Evolutionary conservation across 2,329 filamentous ascomycete species (phyloP).

Genomic region (Pleomassaria siparia): DNA sequence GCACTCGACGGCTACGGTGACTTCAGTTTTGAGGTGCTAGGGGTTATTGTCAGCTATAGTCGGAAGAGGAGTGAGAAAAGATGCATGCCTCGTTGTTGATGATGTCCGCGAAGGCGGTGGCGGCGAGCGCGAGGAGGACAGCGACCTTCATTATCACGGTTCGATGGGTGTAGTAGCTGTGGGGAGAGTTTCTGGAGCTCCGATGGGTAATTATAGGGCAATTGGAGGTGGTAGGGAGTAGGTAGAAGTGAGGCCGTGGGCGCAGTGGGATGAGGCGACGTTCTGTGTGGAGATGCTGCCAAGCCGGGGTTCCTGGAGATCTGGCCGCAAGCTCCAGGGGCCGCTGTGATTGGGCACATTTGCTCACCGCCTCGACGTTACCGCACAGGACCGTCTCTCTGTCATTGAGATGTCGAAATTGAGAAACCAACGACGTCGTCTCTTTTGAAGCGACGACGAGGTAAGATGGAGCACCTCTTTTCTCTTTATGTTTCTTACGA

Average conservation of each 20-base stretch:
- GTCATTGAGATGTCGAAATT: too few species aligned
- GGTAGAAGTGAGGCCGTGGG: background rate
- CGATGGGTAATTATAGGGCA: background rate
- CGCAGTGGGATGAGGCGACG: constrained; percentile 6
- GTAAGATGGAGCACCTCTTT: too few species aligned
- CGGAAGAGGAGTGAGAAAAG: background rate
- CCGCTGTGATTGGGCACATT: constrained; percentile 2
- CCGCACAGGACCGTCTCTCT: too few species aligned
- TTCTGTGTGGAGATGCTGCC: constrained; percentile 20
- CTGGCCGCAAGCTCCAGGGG: constrained; percentile 1
- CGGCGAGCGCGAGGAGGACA: constrained; percentile 52
- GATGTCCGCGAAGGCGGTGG: constrained; percentile 41
- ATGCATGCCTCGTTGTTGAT: constrained; percentile 34
- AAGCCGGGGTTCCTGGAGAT: constrained; percentile 10
- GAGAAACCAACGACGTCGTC: too few species aligned
- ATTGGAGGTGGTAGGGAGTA: constrained; percentile 1
- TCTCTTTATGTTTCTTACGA: too few species aligned
- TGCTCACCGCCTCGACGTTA: too few species aligned
- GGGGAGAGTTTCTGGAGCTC: background rate
- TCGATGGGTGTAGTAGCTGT: background rate
- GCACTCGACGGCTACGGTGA: constrained; percentile 74
- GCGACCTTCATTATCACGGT: constrained; percentile 47
- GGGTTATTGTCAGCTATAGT: constrained; percentile 7
- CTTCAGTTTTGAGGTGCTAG: constrained; percentile 73
- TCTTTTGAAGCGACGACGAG: too few species aligned